phyloP scores from a whole-genome alignment of 345 rosid species.

The Xanthoceras sorbifolium region DNA sequence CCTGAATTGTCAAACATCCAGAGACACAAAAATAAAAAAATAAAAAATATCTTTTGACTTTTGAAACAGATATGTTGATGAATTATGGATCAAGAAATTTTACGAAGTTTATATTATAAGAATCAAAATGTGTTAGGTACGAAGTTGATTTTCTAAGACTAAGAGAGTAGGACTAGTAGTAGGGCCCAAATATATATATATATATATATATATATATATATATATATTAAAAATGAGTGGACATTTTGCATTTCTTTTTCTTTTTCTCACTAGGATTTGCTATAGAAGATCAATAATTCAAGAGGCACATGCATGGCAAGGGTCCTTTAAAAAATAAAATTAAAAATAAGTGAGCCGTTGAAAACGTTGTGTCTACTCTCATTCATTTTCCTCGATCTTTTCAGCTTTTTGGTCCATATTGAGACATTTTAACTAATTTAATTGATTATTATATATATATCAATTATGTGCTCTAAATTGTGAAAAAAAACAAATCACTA shows the following conservation, averaged over 20 bases:
- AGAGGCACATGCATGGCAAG: slow-evolving; percentile 36
- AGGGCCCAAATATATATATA: slow-evolving; percentile 26
- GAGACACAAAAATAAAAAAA: too few species aligned
- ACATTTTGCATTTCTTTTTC: slow-evolving; percentile 8
- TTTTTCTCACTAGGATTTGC: slow-evolving; percentile 23
- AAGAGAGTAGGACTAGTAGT: slow-evolving; percentile 24
- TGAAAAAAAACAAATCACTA: too few species aligned
- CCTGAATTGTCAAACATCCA: neutral
- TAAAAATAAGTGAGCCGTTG: slow-evolving; percentile 5
- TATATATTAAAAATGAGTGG: slow-evolving; percentile 23
- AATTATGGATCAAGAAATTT: neutral
- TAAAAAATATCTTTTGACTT: neutral
- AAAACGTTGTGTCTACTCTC: neutral
- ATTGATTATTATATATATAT: too few species aligned
- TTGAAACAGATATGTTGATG: neutral
- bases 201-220: too few species aligned
- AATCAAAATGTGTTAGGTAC: slow-evolving; percentile 18
- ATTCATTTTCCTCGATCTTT: slow-evolving; percentile 13
- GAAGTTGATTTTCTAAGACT: slow-evolving; percentile 23
- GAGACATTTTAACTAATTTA: slow-evolving; percentile 25
- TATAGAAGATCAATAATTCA: slow-evolving; percentile 23
- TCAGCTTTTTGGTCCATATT: slow-evolving; percentile 26
- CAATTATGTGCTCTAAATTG: too few species aligned
- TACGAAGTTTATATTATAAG: neutral
- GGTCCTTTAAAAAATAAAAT: neutral